Base-by-base conservation (phyloP, 2,329 filamentous ascomycete genomes). In the Blastomyces gilchristii region DNA sequence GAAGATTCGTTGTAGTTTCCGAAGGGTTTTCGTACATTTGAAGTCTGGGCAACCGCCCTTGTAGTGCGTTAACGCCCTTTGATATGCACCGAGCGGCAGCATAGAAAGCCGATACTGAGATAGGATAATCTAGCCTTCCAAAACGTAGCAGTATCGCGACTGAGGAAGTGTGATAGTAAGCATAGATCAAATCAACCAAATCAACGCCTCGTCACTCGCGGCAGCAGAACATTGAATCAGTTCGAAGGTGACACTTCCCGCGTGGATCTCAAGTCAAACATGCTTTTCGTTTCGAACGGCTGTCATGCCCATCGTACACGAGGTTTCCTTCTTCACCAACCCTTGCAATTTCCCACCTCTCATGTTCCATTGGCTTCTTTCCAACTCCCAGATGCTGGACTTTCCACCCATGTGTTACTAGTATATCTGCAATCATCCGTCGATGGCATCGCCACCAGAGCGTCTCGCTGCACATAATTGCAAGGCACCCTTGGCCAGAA, bases 391-490 rank as follows among this genome's bases (percentile, higher is more conserved):
- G 43, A 63, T 64, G 63, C 63, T 47, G 49, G 25, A 52, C 63
- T 6, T 47, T 37, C 61, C 60, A 64, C 18, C 61, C 63, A 11
- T 64, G 61, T 25, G 53, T 41, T 52, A 60, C 61, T 37, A 64
- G 25, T 14, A 54, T 54, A 60, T 64, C 63, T 45, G 63, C 63
- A 58, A 64, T 63, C 63, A 64, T 64, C 61, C 63, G 61, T 50
- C 60, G 63, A 63, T 64, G 63, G 22, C 63, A 64, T 54, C 63
- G 49, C 63, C 63, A 64, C 63, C 63, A 64, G 18, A 64, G 22
- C n/a, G 63, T 64, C 63, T 64, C 63, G 39, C 63, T 63, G 37
- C 63, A 64, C 63, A 64, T 64, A 41, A 64, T 60, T 43, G 63
- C 63, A 18, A 64, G 52, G 41, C 54, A 49, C 18, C 59, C 59